Evolutionary conservation across 2,329 filamentous ascomycete genomes (phyloP), one percentile per base, ranked within the genome.

Genomic region (Leptographium radiaticola): DNA sequence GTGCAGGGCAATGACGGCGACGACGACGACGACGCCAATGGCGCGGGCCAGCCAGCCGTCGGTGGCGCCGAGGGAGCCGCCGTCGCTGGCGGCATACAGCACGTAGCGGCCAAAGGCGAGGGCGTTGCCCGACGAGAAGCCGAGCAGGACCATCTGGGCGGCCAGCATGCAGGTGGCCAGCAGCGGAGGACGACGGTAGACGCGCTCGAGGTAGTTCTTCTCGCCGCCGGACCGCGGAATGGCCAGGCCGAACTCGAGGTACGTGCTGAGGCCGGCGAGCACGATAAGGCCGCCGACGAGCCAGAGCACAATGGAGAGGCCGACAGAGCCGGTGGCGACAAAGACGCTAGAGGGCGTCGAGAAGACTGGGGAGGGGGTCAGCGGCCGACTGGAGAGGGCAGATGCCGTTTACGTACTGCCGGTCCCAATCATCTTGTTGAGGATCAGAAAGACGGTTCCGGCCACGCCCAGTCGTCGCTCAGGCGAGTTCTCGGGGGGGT

Each of bases 291-390:
- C 67, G 34, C 74, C 76, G 8, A 78, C 64, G 1, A 78, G 68
- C 77, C 77, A 81, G 18, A 81, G 64, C 48, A 76, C 66, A 9
- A 81, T 64, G 9, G 71, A 68, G 39, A 77, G 69, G 3, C 77
- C 77, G 5, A 79, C 76, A 8, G 71, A 78, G 0, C 76, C 76
- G 2, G 75, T 72, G 1, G 73, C 71, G 12, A 70, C 68, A 56
- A 77, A 77, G 51, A 81, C 76, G 16, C 75, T 74, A 2, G 74
- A 73, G 1, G 77, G 77, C 0, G 76, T 77, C 0, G 76, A 77
- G 61, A 79, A 80, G 38, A 77, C 66, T 52, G 33, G 18, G 13
- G 9, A 13, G 33, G 18, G 13, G 9, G 20, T 20, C 10, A 49
- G 36, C 39, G 15, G 2, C 33, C 30, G n/a, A 13, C n/a, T 36